Base-by-base conservation (phyloP, 805 yeast species). In the Metschnikowia picachoensis region DNA sequence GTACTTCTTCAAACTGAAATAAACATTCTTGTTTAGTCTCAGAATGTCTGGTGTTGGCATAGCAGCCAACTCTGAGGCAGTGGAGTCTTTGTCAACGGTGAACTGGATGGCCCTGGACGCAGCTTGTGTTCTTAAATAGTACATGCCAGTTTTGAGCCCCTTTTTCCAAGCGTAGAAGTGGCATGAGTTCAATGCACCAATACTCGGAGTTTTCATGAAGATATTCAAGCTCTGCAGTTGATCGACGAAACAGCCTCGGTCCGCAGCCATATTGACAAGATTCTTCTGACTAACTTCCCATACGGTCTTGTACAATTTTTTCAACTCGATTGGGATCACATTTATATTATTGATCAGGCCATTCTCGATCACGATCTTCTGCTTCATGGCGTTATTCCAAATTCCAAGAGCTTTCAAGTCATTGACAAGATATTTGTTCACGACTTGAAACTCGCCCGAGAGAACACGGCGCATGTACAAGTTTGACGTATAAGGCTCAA, bases 401-500 rank as follows among this genome's bases (percentile, higher is more conserved):
- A 92, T 64, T 9, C 92, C 95, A 58, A 87, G 69, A 39, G 83
- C 87, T 31, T 85, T 83, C 56, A 92, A 73, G 63, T 92, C 98
- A 60, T 83, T 80, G 52, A 92, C 70, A 60, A 92, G 70, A 70
- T 87, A 89, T 56, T 85, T 87, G 69, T 92, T 92, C 45, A 91
- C 96, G 46, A 92, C 79, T 73, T 91, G 97, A 72, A 81, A 89
- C 63, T 92, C 98, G 39, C 97, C 98, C 16, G 97, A 86, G 8
- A 89, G 70, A 6, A 90, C 97, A 61, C 98, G 81, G 58, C 98
- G 80, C 37, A 87, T 80, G 68, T 90, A 92, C 59, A 92, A 82
- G 68, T 92, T 92, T 16, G 97, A 89, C 8, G 99, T 91, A 64
- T 83, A 82, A 11, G 99, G 98, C 67, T 92, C 99, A 65, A 92